Evolutionary conservation across 352 stramenopile genomes (phyloP).

Genomic region (Globisporangium heterothallicum): DNA sequence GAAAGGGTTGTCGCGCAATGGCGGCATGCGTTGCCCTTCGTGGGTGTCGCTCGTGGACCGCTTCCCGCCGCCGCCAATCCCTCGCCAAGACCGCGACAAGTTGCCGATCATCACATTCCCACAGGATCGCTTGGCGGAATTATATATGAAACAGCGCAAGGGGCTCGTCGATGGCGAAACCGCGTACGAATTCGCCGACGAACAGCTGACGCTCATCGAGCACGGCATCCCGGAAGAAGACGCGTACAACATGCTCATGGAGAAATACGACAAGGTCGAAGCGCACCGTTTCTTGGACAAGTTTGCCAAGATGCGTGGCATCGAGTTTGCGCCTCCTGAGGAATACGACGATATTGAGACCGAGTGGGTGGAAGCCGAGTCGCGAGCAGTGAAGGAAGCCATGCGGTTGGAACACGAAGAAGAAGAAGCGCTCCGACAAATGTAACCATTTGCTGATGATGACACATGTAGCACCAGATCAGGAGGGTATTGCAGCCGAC

Average conservation of each 20-base stretch:
- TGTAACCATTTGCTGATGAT: slow-evolving; percentile 21
- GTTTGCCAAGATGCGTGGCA: slow-evolving; percentile 72
- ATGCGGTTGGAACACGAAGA: slow-evolving; percentile 84
- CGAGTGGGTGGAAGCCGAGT: slow-evolving; percentile 77
- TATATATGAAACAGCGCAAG: slow-evolving; percentile 75
- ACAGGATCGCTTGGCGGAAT: slow-evolving; percentile 75
- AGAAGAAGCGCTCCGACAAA: slow-evolving; percentile 64
- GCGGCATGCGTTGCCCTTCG: slow-evolving; percentile 60
- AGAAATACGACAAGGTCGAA: slow-evolving; percentile 85
- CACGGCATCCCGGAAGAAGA: slow-evolving; percentile 75
- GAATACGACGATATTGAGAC: slow-evolving; percentile 82
- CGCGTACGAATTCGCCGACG: slow-evolving; percentile 83
- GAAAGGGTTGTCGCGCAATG: slow-evolving; percentile 73
- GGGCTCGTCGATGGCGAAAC: slow-evolving; percentile 72
- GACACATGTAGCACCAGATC: too few species aligned
- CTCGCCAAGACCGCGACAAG: slow-evolving; percentile 68
- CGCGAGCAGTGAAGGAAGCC: slow-evolving; percentile 73
- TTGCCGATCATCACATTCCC: slow-evolving; percentile 78
- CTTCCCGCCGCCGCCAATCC: slow-evolving; percentile 67
- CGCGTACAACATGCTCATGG: slow-evolving; percentile 69
- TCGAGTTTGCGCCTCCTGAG: slow-evolving; percentile 66
- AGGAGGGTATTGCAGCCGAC: too few species aligned
- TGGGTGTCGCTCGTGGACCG: slow-evolving; percentile 77
- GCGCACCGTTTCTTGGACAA: slow-evolving; percentile 78
- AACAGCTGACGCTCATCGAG: slow-evolving; percentile 83